phyloP scores from a whole-genome alignment of 768 basidiomycete species.

The Collybiopsis luxurians region DNA sequence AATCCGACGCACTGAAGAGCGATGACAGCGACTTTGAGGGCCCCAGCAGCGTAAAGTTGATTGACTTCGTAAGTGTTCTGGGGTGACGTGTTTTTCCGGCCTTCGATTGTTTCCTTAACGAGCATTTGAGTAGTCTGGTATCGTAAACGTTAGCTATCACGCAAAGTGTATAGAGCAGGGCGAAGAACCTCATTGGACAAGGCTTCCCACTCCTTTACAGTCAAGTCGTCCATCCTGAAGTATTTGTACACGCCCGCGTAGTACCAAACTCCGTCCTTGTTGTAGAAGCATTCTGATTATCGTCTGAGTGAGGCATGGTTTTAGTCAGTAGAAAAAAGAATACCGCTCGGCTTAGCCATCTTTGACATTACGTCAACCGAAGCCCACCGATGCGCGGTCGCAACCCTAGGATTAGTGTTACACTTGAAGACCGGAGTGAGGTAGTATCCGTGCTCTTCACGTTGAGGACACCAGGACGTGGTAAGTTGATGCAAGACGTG shows the following conservation, averaged over 20 bases:
- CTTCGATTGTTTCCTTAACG: conserved; percentile 68
- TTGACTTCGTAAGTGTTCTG: conserved; percentile 73
- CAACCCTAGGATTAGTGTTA: conserved; percentile 72
- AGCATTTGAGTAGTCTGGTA: conserved; percentile 64
- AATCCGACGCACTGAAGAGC: conserved; percentile 78
- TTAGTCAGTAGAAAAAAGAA: conserved; percentile 6
- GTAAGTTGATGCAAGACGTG: conserved; percentile 64
- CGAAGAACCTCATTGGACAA: conserved; percentile 59
- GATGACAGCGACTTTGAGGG: conserved; percentile 70
- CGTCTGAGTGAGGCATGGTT: neutral
- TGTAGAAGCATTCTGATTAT: conserved; percentile 71
- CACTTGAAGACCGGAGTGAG: conserved; percentile 75
- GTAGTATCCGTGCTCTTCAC: conserved; percentile 81
- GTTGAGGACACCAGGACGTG: conserved; percentile 77
- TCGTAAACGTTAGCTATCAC: neutral
- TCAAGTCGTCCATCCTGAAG: conserved; percentile 63
- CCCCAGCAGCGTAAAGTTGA: conserved; percentile 72
- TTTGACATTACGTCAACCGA: conserved; percentile 58
- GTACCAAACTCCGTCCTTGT: conserved; percentile 79
- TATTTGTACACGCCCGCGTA: conserved; percentile 78
- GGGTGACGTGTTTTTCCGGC: conserved; percentile 73
- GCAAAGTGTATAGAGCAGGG: neutral
- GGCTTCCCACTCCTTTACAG: conserved; percentile 65
- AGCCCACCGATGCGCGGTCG: conserved; percentile 75
- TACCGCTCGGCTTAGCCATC: conserved; percentile 65